Percentiles rank a stretch among this genome's conserved stretches.
These are phyloP conservation scores for Blastobotrys indianensis DNA, from an alignment of 1,139 yeast species.

Conservation along the genomic window DNA sequence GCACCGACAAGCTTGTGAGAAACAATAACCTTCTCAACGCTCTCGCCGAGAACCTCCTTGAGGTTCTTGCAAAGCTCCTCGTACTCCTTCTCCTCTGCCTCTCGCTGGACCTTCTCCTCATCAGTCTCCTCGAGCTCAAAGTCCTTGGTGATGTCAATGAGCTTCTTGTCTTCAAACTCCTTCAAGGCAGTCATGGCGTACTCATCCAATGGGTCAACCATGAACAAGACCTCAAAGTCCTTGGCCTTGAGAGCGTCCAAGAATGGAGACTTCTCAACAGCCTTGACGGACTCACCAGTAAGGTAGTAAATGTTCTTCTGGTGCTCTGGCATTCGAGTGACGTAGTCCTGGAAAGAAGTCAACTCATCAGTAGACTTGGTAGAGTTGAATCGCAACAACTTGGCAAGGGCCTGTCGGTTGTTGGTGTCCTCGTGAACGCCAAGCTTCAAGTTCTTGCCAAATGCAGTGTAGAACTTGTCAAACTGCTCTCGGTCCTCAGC, in stretches of 20 bases:
- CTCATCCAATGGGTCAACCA: slow-evolving; percentile 99
- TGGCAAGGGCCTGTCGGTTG: slow-evolving; percentile 93
- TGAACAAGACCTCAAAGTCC: slow-evolving; percentile 95
- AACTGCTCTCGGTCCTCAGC: slow-evolving; percentile 99
- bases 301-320: slow-evolving; percentile 99
- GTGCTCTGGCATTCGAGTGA: slow-evolving; percentile 99
- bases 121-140: slow-evolving; percentile 98
- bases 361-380: slow-evolving; percentile 92
- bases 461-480: slow-evolving; percentile 96
- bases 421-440: slow-evolving; percentile 99
- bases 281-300: slow-evolving; percentile 97
- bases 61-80: slow-evolving; percentile 93
- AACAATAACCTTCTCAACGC: slow-evolving; percentile 98
- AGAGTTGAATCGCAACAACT: slow-evolving; percentile 94
- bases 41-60: slow-evolving; percentile 96
- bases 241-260: slow-evolving; percentile 97
- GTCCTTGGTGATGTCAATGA: slow-evolving; percentile 98
- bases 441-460: slow-evolving; percentile 96
- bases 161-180: slow-evolving; percentile 98
- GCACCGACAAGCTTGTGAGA: slow-evolving; percentile 97
- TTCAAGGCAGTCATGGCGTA: slow-evolving; percentile 98
- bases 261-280: slow-evolving; percentile 99
- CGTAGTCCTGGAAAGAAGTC: slow-evolving; percentile 94
- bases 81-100: slow-evolving; percentile 84
- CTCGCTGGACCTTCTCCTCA: slow-evolving; percentile 93